Conservation (phyloP, 2,329 filamentous ascomycete genomes). For the Diplodia mutila region DNA sequence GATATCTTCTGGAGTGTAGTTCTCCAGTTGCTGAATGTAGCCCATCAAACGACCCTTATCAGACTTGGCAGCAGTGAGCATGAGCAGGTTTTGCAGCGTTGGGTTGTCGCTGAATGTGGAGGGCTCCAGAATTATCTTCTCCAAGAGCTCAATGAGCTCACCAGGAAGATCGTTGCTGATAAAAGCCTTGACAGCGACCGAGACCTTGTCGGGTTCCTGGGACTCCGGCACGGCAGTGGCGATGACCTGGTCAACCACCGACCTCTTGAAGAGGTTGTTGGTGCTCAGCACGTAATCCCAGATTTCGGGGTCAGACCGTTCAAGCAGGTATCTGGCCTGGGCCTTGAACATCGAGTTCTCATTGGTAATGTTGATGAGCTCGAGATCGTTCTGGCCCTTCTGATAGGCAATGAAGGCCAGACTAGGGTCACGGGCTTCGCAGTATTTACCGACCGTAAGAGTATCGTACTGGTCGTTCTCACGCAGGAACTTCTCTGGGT, state of each 20-base stretch:
- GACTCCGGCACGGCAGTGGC: constrained; percentile 93
- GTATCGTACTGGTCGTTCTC: constrained; percentile 98
- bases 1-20: constrained; percentile 91
- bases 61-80: constrained; percentile 95
- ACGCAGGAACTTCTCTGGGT: constrained; percentile 95
- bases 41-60: constrained; percentile 94
- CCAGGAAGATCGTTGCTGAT: constrained; percentile 86
- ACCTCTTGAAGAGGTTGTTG: constrained; percentile 94
- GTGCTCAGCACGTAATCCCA: constrained; percentile 94
- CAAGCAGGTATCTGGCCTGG: constrained; percentile 93
- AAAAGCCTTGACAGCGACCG: constrained; percentile 90
- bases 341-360: constrained; percentile 99
- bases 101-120: constrained; percentile 97
- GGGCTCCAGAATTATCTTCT: constrained; percentile 99
- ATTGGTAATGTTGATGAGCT: constrained; percentile 96
- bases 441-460: constrained; percentile 92
- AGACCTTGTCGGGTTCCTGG: constrained; percentile 91
- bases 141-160: constrained; percentile 94
- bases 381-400: constrained; percentile 96
- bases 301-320: constrained; percentile 85
- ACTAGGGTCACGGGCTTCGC: constrained; percentile 97
- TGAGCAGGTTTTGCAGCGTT: constrained; percentile 92
- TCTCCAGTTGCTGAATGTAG: constrained; percentile 89
- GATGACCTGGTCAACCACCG: constrained; percentile 93
- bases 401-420: constrained; percentile 92